Percentiles rank a stretch among this genome's conserved stretches.
phyloP scores from a whole-genome alignment of 2,329 filamentous ascomycete species.

The Rhynchosporium agropyri region DNA sequence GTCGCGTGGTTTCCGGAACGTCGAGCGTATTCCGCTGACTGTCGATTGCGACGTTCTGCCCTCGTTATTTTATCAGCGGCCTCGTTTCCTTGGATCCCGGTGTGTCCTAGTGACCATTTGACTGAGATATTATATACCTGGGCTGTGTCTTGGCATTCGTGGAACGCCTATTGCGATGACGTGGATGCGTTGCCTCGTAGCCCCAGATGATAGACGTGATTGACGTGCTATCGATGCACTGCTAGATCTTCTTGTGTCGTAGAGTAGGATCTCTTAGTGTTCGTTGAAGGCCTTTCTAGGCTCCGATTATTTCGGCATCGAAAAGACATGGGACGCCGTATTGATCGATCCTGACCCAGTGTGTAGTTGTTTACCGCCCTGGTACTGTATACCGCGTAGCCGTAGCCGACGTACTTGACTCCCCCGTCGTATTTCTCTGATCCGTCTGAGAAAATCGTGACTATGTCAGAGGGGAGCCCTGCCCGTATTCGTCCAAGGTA shows the following conservation, averaged over 20 bases:
- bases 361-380: not conserved
- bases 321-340: not conserved
- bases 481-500: too few relatives aligned
- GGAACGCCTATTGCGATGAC: too few relatives aligned
- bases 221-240: not conserved
- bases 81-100: not conserved
- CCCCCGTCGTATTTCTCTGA: not conserved
- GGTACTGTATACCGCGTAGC: not conserved
- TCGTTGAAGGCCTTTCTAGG: not conserved
- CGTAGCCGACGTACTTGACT: not conserved
- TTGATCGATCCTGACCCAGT: not conserved
- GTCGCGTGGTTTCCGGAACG: not conserved
- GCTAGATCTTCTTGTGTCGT: not conserved
- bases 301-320: not conserved
- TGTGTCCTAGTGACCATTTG: conserved; percentile 4
- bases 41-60: not conserved
- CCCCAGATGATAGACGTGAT: not conserved
- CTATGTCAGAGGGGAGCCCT: too few relatives aligned
- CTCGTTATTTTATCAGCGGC: not conserved
- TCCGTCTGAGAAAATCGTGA: not conserved
- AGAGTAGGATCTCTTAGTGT: not conserved
- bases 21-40: not conserved
- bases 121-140: not conserved
- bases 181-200: not conserved
- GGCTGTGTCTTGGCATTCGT: too few relatives aligned